Percentiles rank a stretch among this genome's conserved stretches.
Conservation (phyloP, 2,329 filamentous ascomycete species). For the Lojkania enalia region DNA sequence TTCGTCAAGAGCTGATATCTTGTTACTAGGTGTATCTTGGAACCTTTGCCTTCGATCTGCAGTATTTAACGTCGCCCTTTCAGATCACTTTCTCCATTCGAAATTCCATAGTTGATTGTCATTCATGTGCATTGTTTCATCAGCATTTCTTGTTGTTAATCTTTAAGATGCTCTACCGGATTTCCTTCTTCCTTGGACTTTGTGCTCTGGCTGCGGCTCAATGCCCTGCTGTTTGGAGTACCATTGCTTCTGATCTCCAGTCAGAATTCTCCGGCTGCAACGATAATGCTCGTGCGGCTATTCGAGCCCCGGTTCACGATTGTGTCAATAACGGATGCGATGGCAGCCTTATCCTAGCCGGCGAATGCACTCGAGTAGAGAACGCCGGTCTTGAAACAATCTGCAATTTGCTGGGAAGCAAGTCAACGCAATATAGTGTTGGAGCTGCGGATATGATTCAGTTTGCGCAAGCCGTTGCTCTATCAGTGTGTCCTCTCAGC, state of each 20-base stretch:
- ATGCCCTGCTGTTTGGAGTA: constrained; percentile 27
- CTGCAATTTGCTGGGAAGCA: constrained; percentile 40
- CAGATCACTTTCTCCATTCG: neutral
- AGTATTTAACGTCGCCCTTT: neutral
- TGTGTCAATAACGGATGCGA: constrained; percentile 35
- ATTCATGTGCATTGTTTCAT: neutral
- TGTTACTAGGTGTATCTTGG: neutral
- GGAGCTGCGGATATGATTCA: constrained; percentile 34
- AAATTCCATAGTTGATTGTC: neutral
- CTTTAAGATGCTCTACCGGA: neutral
- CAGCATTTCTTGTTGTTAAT: neutral
- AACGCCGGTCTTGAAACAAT: constrained; percentile 51
- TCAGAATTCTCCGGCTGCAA: constrained; percentile 23
- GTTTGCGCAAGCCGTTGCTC: constrained; percentile 29
- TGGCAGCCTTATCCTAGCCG: constrained; percentile 27
- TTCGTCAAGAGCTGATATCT: neutral
- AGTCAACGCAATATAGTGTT: constrained; percentile 45
- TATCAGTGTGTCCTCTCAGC: constrained; percentile 27
- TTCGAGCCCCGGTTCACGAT: constrained; percentile 33
- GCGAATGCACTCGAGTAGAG: constrained; percentile 36
- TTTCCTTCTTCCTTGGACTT: neutral
- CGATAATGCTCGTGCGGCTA: constrained; percentile 23
- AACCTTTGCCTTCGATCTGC: neutral
- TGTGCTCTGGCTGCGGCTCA: neutral
- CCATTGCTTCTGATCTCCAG: constrained; percentile 20